A percentile compares a stretch with the other conserved stretches of the same genome.
Evolutionary conservation across 306 rosid species (phyloP).

Genomic region (Cicer chorassanicum): DNA sequence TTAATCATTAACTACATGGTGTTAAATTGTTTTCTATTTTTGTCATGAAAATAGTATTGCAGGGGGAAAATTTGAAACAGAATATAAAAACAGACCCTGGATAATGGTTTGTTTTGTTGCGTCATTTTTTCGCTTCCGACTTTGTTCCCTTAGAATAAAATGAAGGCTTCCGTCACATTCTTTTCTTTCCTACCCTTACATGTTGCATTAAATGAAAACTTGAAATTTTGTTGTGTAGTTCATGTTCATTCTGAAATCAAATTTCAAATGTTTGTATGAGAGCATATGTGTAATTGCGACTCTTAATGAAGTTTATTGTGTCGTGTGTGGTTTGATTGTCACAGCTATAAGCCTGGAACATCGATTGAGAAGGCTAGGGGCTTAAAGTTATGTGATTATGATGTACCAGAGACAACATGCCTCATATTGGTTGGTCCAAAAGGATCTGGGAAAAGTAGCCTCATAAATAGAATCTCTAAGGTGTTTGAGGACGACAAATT

Average conservation of each 20-base stretch:
- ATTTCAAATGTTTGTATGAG: conserved; percentile 22
- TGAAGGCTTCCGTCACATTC: not conserved
- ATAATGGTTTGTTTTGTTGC: not conserved
- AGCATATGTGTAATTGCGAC: conserved; percentile 1
- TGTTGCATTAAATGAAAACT: conserved; percentile 28
- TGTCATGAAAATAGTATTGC: not conserved
- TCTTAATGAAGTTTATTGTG: conserved; percentile 15
- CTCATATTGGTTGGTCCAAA: conserved; percentile 82
- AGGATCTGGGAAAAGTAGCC: conserved; percentile 90
- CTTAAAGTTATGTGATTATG: conserved; percentile 62
- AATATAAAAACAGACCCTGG: not conserved
- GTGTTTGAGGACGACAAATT: conserved; percentile 71
- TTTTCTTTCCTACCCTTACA: not conserved
- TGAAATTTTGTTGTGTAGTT: conserved; percentile 7
- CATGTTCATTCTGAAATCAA: conserved; percentile 10
- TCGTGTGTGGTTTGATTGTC: conserved; percentile 35
- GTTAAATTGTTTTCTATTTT: not conserved
- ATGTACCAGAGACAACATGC: conserved; percentile 72
- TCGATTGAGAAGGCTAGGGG: conserved; percentile 64
- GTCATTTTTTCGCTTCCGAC: not conserved
- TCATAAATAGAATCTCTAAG: conserved; percentile 77
- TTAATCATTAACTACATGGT: not conserved
- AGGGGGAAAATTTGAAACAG: not conserved
- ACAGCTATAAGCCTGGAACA: conserved; percentile 83
- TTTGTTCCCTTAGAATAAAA: not conserved